These are phyloP conservation scores for Plantago rigida DNA, from an alignment of 305 asterid species.

Conservation along the genomic window DNA sequence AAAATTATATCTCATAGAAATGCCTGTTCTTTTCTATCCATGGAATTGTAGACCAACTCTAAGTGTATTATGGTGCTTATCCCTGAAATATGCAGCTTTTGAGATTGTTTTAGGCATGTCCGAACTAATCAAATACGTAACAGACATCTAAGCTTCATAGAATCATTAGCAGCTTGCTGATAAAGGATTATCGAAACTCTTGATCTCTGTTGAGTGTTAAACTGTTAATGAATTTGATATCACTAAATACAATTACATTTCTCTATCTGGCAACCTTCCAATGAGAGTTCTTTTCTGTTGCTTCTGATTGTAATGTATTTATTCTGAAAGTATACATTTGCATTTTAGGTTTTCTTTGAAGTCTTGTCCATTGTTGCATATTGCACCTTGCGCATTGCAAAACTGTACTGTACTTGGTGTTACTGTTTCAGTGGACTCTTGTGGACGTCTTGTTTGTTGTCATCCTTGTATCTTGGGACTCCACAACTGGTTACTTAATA, in stretches of 20 bases:
- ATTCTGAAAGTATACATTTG: neutral
- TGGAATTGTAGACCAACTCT: conserved; percentile 15
- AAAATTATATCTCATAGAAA: no score
- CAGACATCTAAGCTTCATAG: conserved; percentile 1
- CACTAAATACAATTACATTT: neutral
- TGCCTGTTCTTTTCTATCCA: neutral
- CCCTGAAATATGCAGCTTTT: conserved; percentile 9
- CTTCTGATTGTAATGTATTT: neutral
- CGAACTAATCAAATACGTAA: neutral
- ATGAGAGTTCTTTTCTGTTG: conserved; percentile 6
- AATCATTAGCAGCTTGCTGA: conserved; percentile 17
- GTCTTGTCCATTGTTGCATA: conserved; percentile 3
- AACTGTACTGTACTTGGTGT: conserved; percentile 1
- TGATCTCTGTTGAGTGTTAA: conserved; percentile 10
- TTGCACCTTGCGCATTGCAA: neutral
- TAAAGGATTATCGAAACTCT: neutral
- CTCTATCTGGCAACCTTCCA: conserved; percentile 7
- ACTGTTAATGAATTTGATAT: no score
- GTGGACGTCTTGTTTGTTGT: conserved; percentile 1
- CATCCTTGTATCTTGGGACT: neutral
- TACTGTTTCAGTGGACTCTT: conserved; percentile 7
- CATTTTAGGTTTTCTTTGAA: conserved; percentile 6
- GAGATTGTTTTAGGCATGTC: conserved; percentile 2
- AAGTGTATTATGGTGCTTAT: conserved; percentile 6
- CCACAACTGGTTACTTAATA: conserved; percentile 2